Conservation (phyloP, 257 asterid genomes). For the Solanum infundibuliforme region DNA sequence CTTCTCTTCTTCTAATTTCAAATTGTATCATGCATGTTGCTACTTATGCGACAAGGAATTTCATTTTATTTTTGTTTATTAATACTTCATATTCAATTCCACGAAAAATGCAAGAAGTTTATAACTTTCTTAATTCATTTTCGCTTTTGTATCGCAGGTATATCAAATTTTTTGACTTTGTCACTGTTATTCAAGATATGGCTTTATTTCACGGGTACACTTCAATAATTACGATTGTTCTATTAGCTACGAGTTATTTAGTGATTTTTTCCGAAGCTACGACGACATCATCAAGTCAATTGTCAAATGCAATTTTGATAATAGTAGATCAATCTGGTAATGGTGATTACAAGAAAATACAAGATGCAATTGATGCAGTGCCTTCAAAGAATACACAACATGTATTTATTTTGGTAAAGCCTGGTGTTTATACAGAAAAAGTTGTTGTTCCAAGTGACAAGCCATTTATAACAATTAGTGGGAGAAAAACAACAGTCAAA, state of each 20-base stretch:
- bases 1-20: background rate
- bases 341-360: conserved; percentile 26
- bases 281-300: background rate
- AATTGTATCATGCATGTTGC: background rate
- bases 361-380: conserved; percentile 31
- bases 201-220: background rate
- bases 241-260: background rate
- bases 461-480: conserved; percentile 33
- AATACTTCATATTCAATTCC: background rate
- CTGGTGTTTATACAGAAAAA: conserved; percentile 28
- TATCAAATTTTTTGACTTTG: background rate
- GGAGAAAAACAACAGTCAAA: conserved; percentile 4
- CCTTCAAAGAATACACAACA: conserved; percentile 12
- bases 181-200: background rate
- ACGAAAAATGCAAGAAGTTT: background rate
- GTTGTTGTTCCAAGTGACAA: conserved; percentile 29
- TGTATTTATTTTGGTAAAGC: conserved; percentile 14
- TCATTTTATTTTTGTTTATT: background rate
- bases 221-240: background rate
- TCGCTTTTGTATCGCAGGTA: background rate
- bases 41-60: background rate
- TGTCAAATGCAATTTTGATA: background rate
- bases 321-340: conserved; percentile 24
- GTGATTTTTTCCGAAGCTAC: background rate
- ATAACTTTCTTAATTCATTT: background rate